Evolutionary conservation across 257 asterid genomes (phyloP), one percentile per base, ranked within the genome.

Genomic region (Mitragyna speciosa): DNA sequence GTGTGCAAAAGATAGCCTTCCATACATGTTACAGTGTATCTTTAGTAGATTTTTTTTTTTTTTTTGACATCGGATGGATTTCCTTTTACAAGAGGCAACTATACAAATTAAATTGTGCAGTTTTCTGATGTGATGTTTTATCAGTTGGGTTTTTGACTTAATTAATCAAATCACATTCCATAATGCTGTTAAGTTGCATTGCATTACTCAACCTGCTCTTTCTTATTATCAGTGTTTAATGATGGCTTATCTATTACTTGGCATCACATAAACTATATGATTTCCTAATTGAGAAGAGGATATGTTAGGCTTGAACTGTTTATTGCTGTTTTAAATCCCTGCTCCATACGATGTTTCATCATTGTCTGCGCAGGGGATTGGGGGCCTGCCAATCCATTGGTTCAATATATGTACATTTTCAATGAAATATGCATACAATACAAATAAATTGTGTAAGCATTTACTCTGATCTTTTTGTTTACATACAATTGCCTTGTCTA

Each of bases 31-130:
- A 20, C 47, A 48, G 31, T 59, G 31, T 28, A 12, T 26, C 16
- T 63, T 79, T 61, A 31, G 52, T 43, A 52, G 45, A 63, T 63
- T 39, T n/a, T n/a, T n/a, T n/a, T n/a, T n/a, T n/a, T n/a, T n/a
- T n/a, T 59, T 64, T 63, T 45, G 56, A 59, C 39, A 70, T 64
- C 33, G 69, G 12, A 43, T 52, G 52, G 58, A 65, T 63, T 39
- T 36, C 31, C 39, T 64, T 12, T 75, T 33, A 49, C 24, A 54
- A 65, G 67, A 48, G 67, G 84, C 48, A 78, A 75, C 72, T 70
- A 33, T 59, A 76, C 16, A 48, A 31, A 41, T 83, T 49, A 76
- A 45, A 75, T 19, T 41, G 10, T 73, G 49, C 82, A 77, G 47
- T 73, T 51, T 58, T 36, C 43, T 70, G 8, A 52, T 19, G 54